A percentile compares a stretch with the other conserved stretches of the same genome.
Conservation (phyloP, 2,329 filamentous ascomycete species). For the Ceratocystiopsis sp. region DNA sequence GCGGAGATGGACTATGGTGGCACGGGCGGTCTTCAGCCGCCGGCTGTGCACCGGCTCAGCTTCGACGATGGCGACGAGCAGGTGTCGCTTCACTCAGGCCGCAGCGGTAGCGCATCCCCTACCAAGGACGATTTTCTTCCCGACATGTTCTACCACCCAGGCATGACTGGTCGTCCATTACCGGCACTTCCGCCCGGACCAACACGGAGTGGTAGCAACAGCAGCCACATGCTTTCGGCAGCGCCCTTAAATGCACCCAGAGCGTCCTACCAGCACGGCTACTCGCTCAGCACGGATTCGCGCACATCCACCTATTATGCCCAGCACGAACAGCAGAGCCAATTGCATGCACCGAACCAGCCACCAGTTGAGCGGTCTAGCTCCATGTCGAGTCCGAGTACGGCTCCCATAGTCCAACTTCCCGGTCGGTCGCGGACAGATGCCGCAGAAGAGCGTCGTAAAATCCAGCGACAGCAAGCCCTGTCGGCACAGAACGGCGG, state of each 20-base stretch:
- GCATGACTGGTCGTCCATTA: constrained; percentile 48
- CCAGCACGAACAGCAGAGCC: constrained; percentile 22
- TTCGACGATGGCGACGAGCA: constrained; percentile 87
- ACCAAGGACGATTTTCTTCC: constrained; percentile 52
- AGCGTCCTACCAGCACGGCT: constrained; percentile 29
- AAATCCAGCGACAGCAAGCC: constrained; percentile 32
- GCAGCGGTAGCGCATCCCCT: constrained; percentile 48
- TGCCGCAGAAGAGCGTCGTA: constrained; percentile 54
- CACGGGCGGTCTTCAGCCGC: constrained; percentile 75
- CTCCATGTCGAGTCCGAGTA: constrained; percentile 68
- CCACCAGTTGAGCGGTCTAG: constrained; percentile 51
- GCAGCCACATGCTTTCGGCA: constrained; percentile 31
- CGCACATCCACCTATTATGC: constrained; percentile 24
- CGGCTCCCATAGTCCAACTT: constrained; percentile 58
- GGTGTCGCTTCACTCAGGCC: constrained; percentile 36
- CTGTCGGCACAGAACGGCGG: constrained; percentile 8
- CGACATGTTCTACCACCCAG: constrained; percentile 88
- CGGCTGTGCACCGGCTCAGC: constrained; percentile 57
- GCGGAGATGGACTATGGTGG: constrained; percentile 74
- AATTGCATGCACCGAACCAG: constrained; percentile 11
- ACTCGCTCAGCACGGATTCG: constrained; percentile 32
- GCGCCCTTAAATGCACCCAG: constrained; percentile 23
- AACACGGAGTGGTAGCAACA: constrained; percentile 9
- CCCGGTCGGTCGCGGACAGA: constrained; percentile 92
- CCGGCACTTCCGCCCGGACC: constrained; percentile 40